Evolutionary conservation across 306 rosid genomes (phyloP), one percentile per base, ranked within the genome.

Genomic region (Elaeagnus macrophylla): DNA sequence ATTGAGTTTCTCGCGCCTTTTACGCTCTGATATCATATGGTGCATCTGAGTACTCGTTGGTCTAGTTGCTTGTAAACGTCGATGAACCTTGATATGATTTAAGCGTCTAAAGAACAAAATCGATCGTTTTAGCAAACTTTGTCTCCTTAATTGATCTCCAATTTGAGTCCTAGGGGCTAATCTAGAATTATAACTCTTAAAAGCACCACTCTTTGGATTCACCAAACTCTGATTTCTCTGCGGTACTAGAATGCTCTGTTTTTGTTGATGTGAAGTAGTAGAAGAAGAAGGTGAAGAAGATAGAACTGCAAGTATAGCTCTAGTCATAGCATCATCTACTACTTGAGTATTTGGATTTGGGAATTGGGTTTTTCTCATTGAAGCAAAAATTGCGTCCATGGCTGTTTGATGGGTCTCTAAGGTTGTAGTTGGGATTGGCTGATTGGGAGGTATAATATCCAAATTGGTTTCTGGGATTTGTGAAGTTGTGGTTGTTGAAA

Each of bases 1-100:
- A 39, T 84, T 91, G 43, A 91, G 75, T 41, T 86, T 86, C 78
- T 82, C 89, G 12, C 97, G 87, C 55, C 97, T 62, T 44, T 77
- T 77, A 42, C 97, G 75, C 63, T 91, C 97, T 0, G 88, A 80
- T 48, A 91, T 82, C 83, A 81, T 72, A 64, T 91, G 97, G 62
- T 77, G 91, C 45, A 83, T 64, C 67, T 83, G 95, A 1, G 81
- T 74, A 15, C 62, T 75, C 1, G 77, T 58, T 13, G 91, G 81
- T 19, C 83, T 82, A 1, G 57, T 54, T 0, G 66, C 62, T 66
- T 80, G 90, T 47, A 60, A 8, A 32, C 76, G 61, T 12, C 74
- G 80, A 15, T 68, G 72, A 60, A 72, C 12, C 65, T 86, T 83
- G 64, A 74, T 35, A 43, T 12, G 48, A 57, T 76, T 81, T 12